Base-by-base conservation (phyloP, 805 yeast species). In the Brettanomyces anomalus region DNA sequence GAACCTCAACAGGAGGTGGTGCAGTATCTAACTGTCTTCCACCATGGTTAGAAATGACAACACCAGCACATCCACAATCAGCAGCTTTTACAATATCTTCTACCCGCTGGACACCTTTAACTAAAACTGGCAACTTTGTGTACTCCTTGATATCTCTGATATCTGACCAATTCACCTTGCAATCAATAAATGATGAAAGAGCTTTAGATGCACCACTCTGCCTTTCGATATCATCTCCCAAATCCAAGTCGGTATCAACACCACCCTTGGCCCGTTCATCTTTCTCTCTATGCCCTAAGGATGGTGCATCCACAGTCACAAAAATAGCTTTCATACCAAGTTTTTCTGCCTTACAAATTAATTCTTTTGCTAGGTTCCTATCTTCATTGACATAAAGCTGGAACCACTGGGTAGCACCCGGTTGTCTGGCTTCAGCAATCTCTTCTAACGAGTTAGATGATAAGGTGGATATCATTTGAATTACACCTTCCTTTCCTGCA, bases 221-320 rank as follows among this genome's bases (percentile, higher is more conserved):
- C 39, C 85, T 68, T 53, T 82, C 87, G n/a, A 77, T 71, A 19
- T 64, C 68, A 14, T 60, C 66, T 42, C 55, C 68, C 21, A 60
- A 68, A 33, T 65, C 70, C 17, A 38, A 14, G n/a, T 30, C 15
- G 2, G 71, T 71, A 70, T 53, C 72, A 21, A 53, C 74, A 15
- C 51, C 52, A 36, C 52, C 57, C 38, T 58, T 60, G 32, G 51
- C 47, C 33, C 62, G 48, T 20, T 47, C 51, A 39, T 61, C 65
- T 61, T 86, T 88, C 61, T 89, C 97, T 52, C 97, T 77, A 49
- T 93, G 77, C 13, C 97, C 97, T 36, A 88, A 69, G 47, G 84
- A 82, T 5, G 96, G 96, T 0, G 96, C 95, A 67, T 88, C 96
- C 6, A 86, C 95, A 0, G 97, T 88, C 49, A 88, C 77, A 56